phyloP scores from a whole-genome alignment of 495 filamentous ascomycete species.

The Clavariopsis aquatica region DNA sequence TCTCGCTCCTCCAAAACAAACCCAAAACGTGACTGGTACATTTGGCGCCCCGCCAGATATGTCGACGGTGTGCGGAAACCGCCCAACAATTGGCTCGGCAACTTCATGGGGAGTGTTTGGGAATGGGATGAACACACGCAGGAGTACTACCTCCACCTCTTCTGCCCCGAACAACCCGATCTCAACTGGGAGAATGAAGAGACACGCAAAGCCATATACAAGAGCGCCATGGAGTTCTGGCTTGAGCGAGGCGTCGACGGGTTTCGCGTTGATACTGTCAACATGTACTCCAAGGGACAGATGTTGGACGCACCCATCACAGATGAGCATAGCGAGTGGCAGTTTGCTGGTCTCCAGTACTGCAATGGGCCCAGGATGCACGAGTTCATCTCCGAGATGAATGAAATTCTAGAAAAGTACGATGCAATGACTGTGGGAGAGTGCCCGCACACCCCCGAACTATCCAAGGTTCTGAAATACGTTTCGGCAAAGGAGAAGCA shows the following conservation, averaged over 20 bases:
- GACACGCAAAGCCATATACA: slow-evolving; percentile 37
- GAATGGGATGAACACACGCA: slow-evolving; percentile 22
- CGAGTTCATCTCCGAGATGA: slow-evolving; percentile 42
- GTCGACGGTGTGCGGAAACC: slow-evolving; percentile 37
- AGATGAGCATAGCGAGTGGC: slow-evolving; percentile 24
- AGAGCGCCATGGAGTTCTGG: slow-evolving; percentile 42
- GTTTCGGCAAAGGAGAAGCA: slow-evolving; percentile 29
- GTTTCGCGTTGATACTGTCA: slow-evolving; percentile 43
- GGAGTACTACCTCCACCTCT: slow-evolving; percentile 45
- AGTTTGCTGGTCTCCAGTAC: slow-evolving; percentile 30
- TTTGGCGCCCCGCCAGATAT: slow-evolving; percentile 40
- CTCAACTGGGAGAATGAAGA: slow-evolving; percentile 44
- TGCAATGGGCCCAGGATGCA: slow-evolving; percentile 43
- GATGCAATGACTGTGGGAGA: slow-evolving; percentile 41
- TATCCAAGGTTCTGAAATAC: slow-evolving; percentile 26
- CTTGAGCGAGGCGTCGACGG: slow-evolving; percentile 39
- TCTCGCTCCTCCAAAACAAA: slow-evolving; percentile 37
- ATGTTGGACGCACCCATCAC: slow-evolving; percentile 40
- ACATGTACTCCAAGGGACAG: slow-evolving; percentile 39
- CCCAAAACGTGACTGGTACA: slow-evolving; percentile 43
- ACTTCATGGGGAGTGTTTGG: slow-evolving; percentile 34
- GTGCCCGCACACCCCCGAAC: slow-evolving; percentile 34
- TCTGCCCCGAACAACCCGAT: slow-evolving; percentile 43
- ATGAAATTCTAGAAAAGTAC: slow-evolving; percentile 30
- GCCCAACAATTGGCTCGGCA: slow-evolving; percentile 44